These are phyloP conservation scores for Malania oleifera DNA, from an alignment of 164 flowering plant genomes.

Conservation along the genomic window DNA sequence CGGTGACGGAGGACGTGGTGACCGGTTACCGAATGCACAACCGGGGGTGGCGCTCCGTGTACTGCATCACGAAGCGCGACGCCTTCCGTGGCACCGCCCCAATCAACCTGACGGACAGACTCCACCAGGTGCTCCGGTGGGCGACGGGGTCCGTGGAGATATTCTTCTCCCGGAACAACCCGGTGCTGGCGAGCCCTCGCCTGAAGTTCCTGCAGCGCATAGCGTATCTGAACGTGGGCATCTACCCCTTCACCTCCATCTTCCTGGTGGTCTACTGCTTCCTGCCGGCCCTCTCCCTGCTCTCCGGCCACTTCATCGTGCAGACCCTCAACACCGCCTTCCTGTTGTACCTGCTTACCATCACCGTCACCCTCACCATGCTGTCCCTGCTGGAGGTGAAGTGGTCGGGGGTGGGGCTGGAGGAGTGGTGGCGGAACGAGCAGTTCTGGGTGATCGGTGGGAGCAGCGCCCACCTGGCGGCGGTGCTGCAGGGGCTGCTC, in stretches of 20 bases:
- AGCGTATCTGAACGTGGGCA: slow-evolving; percentile 68
- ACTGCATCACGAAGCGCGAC: slow-evolving; percentile 73
- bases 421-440: slow-evolving; percentile 84
- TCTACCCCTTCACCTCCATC: slow-evolving; percentile 83
- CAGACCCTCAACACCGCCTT: slow-evolving; percentile 45
- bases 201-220: slow-evolving; percentile 65
- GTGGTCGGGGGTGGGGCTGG: slow-evolving; percentile 67
- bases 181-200: slow-evolving; percentile 51
- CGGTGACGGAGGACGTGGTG: slow-evolving; percentile 76
- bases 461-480: slow-evolving; percentile 67
- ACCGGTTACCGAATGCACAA: slow-evolving; percentile 85
- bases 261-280: slow-evolving; percentile 74
- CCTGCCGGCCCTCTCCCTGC: slow-evolving; percentile 74
- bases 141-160: slow-evolving; percentile 86
- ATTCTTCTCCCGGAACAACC: slow-evolving; percentile 73
- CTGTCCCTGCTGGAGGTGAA: slow-evolving; percentile 66
- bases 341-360: slow-evolving; percentile 58
- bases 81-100: slow-evolving; percentile 82
- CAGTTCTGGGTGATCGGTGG: slow-evolving; percentile 83
- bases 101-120: slow-evolving; percentile 67
- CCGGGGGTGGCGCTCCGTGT: slow-evolving; percentile 77
- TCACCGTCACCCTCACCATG: slow-evolving; percentile 44
- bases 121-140: slow-evolving; percentile 83
- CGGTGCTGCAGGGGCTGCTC: slow-evolving; percentile 69
- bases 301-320: slow-evolving; percentile 73